Evolutionary conservation across 2,329 filamentous ascomycete genomes (phyloP).

Genomic region (Plectosphaerella sp.): DNA sequence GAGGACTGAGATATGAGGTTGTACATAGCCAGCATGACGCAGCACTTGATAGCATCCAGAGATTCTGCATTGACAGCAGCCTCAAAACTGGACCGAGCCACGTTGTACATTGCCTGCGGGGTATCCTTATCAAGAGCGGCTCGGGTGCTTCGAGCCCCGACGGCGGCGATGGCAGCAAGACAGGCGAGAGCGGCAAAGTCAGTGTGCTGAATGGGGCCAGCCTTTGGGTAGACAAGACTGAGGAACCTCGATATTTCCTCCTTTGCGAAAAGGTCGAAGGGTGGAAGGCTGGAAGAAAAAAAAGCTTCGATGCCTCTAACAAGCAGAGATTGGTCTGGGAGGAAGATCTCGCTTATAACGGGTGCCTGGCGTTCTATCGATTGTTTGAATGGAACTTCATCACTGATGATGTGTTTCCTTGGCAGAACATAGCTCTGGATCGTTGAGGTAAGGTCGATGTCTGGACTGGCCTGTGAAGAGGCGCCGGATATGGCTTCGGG

Average conservation of each 20-base stretch:
- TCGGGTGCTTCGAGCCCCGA: conserved; percentile 21
- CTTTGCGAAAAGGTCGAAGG: conserved; percentile 23
- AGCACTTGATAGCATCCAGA: conserved; percentile 22
- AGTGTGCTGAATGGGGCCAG: not conserved
- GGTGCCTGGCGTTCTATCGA: no score
- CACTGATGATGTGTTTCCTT: not conserved
- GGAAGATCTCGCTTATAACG: conserved; percentile 10
- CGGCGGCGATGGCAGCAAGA: conserved; percentile 18
- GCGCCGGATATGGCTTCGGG: not conserved
- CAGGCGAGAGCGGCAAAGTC: conserved; percentile 17
- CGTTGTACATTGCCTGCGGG: conserved; percentile 17
- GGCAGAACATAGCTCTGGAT: not conserved
- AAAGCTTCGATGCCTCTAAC: conserved; percentile 17
- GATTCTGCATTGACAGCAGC: conserved; percentile 17
- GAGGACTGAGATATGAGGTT: conserved; percentile 23
- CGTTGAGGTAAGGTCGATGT: not conserved
- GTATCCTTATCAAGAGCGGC: conserved; percentile 9
- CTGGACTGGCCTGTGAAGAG: not conserved
- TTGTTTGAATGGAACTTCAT: not conserved
- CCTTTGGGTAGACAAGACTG: conserved; percentile 10
- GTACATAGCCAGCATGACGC: conserved; percentile 21
- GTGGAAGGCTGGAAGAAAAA: conserved; percentile 17
- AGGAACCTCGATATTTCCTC: conserved; percentile 14
- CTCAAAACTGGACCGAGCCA: conserved; percentile 21
- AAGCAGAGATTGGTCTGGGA: conserved; percentile 14